Base-by-base conservation (phyloP, 2,329 filamentous ascomycete species). In the Sordariomycetes sp. region DNA sequence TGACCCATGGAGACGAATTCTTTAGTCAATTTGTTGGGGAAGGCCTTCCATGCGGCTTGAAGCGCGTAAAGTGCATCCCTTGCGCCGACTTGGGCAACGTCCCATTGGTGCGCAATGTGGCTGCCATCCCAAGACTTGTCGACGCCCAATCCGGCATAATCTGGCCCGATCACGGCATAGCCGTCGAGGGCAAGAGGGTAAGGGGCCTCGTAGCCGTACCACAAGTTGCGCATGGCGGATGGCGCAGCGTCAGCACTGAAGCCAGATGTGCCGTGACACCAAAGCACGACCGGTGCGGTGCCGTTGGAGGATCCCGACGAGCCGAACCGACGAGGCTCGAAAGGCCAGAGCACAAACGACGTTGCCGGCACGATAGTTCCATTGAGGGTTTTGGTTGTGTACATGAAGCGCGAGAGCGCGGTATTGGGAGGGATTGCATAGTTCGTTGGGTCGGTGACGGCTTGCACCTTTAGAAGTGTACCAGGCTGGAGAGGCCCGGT, bases 301-400 rank as follows among this genome's bases (percentile, higher is more conserved):
- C 17, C 17, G 14, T 5, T 7, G n/a, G 11, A 8, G 19, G 15
- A 15, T n/a, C n/a, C 10, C 15, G 8, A 18, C 3, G 8, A 12
- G 11, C 27, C 21, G 24, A 37, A 37, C 6, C 21, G 20, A 8
- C 20, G 15, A 6, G 35, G 30, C 18, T 25, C 10, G 23, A 32
- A 69, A 1, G 66, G 66, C 63, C 63, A 70, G 4, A 70, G 55
- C 10, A 70, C 46, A 43, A 57, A 68, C 6, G 57, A 66, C 3
- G 64, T 65, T 10, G 63, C 56, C 2, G 66, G 68, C 5, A 69
- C 40, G 1, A 53, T 38, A 3, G 57, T 59, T 2, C 63, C 60
- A 37, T 68, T 65, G 15, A 57, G 36, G 23, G 56, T 58, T 14
- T 49, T 53, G 0, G 62, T 61, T 12, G 58, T 58, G 46, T 64